Evolutionary conservation across 1,284 basidiomycete genomes (phyloP).

Genomic region (Paramarasmius palmivorus): DNA sequence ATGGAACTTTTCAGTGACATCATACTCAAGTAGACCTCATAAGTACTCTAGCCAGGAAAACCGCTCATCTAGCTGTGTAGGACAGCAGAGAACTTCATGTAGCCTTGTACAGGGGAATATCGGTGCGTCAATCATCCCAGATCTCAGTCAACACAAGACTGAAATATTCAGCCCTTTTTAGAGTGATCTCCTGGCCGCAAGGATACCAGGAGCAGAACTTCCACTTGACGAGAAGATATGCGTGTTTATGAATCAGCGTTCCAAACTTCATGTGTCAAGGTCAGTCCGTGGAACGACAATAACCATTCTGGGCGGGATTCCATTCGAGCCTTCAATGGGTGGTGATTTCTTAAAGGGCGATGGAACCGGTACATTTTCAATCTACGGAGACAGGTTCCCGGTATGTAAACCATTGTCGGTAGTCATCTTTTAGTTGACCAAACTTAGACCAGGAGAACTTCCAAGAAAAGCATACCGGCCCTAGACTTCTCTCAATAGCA

Average conservation of each 20-base stretch:
- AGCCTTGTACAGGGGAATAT: conserved; percentile 95
- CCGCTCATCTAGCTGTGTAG: conserved; percentile 41
- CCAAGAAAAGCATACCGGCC: conserved; percentile 81
- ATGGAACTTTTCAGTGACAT: conserved; percentile 95
- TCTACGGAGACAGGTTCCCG: conserved; percentile 92
- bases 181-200: conserved; percentile 83
- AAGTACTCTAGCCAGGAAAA: background rate
- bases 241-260: conserved; percentile 45
- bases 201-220: no score
- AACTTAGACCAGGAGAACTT: conserved; percentile 80
- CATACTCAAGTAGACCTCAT: conserved; percentile 72
- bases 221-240: conserved; percentile 10
- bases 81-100: conserved; percentile 97
- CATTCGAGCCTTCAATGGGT: conserved; percentile 42
- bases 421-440: no score
- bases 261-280: conserved; percentile 89
- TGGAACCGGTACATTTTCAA: conserved; percentile 92
- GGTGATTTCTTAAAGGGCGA: conserved; percentile 90
- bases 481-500: conserved; percentile 85
- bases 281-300: conserved; percentile 26
- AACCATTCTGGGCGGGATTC: background rate
- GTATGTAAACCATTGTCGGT: conserved; percentile 52
- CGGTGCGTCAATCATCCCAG: conserved; percentile 49
- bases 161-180: conserved; percentile 27
- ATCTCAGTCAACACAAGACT: background rate